Conservation (phyloP, 2,329 filamentous ascomycete species). For the Coleophoma crateriformis region DNA sequence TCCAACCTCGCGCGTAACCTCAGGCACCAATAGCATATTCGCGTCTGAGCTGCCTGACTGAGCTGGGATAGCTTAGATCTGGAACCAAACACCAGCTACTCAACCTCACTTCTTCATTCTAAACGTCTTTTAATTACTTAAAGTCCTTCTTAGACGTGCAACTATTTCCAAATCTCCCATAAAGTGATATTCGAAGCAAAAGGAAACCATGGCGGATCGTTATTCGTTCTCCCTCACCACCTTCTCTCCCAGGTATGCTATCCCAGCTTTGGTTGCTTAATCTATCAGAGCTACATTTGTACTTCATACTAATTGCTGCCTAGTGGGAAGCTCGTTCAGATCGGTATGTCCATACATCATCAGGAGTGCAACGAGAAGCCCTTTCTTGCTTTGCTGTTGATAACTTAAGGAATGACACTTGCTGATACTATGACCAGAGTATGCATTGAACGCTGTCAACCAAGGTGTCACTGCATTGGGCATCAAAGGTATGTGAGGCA, state of each 20-base stretch:
- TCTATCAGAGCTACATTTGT: conserved; percentile 6
- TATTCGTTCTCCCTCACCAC: conserved; percentile 99
- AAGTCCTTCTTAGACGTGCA: conserved; percentile 2
- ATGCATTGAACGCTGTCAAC: conserved; percentile 98
- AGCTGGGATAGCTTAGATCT: conserved; percentile 5
- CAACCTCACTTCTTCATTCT: conserved; percentile 5
- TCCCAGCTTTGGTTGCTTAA: conserved; percentile 13
- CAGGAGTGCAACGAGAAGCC: conserved; percentile 1
- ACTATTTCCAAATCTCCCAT: not conserved
- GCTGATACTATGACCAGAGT: conserved; percentile 56
- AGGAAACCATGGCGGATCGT: conserved; percentile 79
- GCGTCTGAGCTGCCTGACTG: conserved; percentile 3
- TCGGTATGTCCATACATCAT: conserved; percentile 53
- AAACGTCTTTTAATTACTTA: conserved; percentile 2
- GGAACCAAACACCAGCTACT: conserved; percentile 3
- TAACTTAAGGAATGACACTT: conserved; percentile 7
- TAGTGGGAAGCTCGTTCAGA: conserved; percentile 98
- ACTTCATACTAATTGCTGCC: conserved; percentile 16
- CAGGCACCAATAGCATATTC: conserved; percentile 1
- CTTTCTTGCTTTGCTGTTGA: conserved; percentile 5
- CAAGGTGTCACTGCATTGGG: conserved; percentile 97
- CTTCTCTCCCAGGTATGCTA: conserved; percentile 92
- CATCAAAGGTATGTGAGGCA: conserved; percentile 73
- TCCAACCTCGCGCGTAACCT: not conserved
- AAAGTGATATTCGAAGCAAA: conserved; percentile 6